Conservation (phyloP, 805 yeast species). For the Phaffomyces thermotolerans region DNA sequence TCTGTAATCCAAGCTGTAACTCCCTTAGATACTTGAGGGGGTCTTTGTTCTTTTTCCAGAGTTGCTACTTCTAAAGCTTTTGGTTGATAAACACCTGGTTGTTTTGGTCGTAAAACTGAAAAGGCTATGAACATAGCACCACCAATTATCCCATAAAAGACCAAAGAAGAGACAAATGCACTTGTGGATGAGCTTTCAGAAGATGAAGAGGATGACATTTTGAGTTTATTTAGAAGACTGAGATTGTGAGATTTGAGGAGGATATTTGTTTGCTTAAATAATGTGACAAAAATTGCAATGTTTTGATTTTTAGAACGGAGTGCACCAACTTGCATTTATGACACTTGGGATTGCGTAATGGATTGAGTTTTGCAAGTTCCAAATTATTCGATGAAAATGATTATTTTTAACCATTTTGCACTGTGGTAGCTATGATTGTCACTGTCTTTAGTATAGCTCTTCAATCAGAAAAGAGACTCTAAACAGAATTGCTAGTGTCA, state of each 20-base stretch:
- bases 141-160: constrained; percentile 55
- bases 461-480: no score
- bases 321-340: not conserved
- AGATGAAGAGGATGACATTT: not conserved
- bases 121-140: constrained; percentile 56
- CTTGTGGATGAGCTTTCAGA: constrained; percentile 48
- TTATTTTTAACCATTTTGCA: no score
- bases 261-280: not conserved
- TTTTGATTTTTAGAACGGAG: not conserved
- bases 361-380: no score
- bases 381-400: no score
- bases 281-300: not conserved
- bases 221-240: not conserved
- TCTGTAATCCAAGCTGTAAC: constrained; percentile 51
- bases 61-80: constrained; percentile 53
- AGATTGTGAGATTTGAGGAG: not conserved
- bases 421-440: no score
- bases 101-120: constrained; percentile 52
- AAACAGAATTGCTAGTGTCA: no score
- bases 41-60: constrained; percentile 33
- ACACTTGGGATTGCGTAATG: not conserved
- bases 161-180: constrained; percentile 68
- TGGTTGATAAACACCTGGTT: constrained; percentile 76
- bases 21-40: constrained; percentile 33
- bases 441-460: no score